These are phyloP conservation scores for Colletotrichum nymphaeae DNA, from an alignment of 2,329 filamentous ascomycete species.

Conservation along the genomic window DNA sequence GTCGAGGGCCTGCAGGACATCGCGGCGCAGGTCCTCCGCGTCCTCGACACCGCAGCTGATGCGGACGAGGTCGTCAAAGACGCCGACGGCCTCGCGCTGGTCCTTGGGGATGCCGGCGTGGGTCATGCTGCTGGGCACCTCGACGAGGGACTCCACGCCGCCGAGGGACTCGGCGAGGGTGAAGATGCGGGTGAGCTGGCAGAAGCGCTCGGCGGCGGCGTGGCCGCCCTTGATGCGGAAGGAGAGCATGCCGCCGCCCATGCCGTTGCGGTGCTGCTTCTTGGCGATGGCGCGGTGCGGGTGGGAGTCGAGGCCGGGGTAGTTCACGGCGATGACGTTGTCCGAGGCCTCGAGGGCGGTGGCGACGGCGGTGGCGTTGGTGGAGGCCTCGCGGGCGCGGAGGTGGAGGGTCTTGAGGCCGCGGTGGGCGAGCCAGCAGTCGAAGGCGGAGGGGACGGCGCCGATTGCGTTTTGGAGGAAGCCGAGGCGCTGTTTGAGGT, in stretches of 20 bases:
- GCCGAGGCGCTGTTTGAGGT: constrained; percentile 78
- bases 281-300: constrained; percentile 85
- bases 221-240: constrained; percentile 93
- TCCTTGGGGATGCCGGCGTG: constrained; percentile 94
- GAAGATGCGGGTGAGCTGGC: constrained; percentile 88
- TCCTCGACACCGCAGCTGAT: constrained; percentile 97
- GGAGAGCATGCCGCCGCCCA: constrained; percentile 97
- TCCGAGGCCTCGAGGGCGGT: constrained; percentile 81
- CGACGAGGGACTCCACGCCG: constrained; percentile 90
- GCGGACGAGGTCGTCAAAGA: constrained; percentile 93
- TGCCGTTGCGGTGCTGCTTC: constrained; percentile 92
- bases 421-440: constrained; percentile 97
- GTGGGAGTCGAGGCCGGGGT: constrained; percentile 90
- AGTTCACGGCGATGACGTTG: constrained; percentile 91
- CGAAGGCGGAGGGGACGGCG: constrained; percentile 92
- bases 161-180: constrained; percentile 93
- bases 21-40: constrained; percentile 81
- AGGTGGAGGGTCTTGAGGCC: constrained; percentile 97
- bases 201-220: constrained; percentile 90
- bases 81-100: constrained; percentile 90
- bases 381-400: constrained; percentile 84
- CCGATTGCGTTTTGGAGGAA: constrained; percentile 99
- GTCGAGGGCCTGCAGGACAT: constrained; percentile 86
- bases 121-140: constrained; percentile 96
- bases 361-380: constrained; percentile 84